Evolutionary conservation across 192 early-diverging fungal genomes (phyloP).

Genomic region (Umbelopsis isabellina): DNA sequence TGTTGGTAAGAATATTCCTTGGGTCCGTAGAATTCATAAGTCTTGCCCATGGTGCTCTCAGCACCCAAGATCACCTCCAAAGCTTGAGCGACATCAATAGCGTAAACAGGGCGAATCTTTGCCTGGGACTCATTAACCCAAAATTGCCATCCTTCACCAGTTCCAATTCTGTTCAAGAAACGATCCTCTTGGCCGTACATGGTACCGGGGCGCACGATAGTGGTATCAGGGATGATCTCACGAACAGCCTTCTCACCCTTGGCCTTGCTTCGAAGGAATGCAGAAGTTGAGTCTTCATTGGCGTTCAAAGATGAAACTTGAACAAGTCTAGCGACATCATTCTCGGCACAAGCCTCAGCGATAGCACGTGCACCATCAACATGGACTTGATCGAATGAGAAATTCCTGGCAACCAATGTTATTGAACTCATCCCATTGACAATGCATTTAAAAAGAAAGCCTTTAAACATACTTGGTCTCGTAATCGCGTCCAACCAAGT

Average conservation of each 20-base stretch:
- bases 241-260: constrained; percentile 89
- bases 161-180: constrained; percentile 89
- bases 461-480: constrained; percentile 73
- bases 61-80: constrained; percentile 76
- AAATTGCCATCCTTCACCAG: constrained; percentile 56
- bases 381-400: constrained; percentile 82
- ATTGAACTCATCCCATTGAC: background rate
- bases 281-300: constrained; percentile 69
- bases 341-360: constrained; percentile 77
- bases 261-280: constrained; percentile 87
- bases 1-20: constrained; percentile 74
- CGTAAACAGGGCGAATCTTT: constrained; percentile 72
- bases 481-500: constrained; percentile 91
- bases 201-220: constrained; percentile 88
- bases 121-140: constrained; percentile 70
- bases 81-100: constrained; percentile 85
- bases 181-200: constrained; percentile 93
- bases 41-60: constrained; percentile 78
- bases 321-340: constrained; percentile 83
- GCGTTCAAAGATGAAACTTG: constrained; percentile 91
- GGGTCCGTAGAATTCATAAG: constrained; percentile 87
- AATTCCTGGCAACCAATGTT: constrained; percentile 69
- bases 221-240: constrained; percentile 89
- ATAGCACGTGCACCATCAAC: constrained; percentile 80
- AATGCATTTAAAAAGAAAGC: background rate